These are phyloP conservation scores for Agrocybe chaxingu DNA, from an alignment of 768 basidiomycete species.

Conservation along the genomic window DNA sequence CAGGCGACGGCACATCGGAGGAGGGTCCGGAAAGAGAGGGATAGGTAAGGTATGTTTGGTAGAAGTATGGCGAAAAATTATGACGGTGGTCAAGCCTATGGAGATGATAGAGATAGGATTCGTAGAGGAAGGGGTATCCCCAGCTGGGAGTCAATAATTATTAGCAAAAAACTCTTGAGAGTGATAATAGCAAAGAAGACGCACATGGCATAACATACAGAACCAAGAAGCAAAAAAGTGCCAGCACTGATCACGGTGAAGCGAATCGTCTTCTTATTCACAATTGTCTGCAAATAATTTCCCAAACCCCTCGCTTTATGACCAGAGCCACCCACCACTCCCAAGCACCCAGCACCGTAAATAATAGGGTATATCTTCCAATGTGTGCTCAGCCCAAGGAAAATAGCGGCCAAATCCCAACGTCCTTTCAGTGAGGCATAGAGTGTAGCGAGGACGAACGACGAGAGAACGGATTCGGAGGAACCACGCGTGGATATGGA, in stretches of 20 bases:
- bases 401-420: conserved; percentile 66
- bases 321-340: conserved; percentile 36
- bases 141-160: conserved; percentile 51
- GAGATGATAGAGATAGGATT: conserved; percentile 92
- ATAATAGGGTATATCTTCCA: conserved; percentile 98
- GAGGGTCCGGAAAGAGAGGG: conserved; percentile 33
- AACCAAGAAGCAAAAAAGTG: conserved; percentile 64
- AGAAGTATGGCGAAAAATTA: conserved; percentile 98
- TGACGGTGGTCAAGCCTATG: conserved; percentile 93
- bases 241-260: conserved; percentile 70
- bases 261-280: conserved; percentile 50
- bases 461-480: conserved; percentile 83
- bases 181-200: conserved; percentile 1
- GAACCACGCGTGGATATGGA: conserved; percentile 97
- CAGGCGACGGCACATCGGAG: conserved; percentile 23
- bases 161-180: not conserved
- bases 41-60: conserved; percentile 87
- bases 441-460: conserved; percentile 72
- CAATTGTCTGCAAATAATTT: conserved; percentile 34
- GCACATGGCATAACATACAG: conserved; percentile 61
- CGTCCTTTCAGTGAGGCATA: conserved; percentile 52
- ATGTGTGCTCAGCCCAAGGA: conserved; percentile 82
- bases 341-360: conserved; percentile 78
- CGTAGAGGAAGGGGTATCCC: conserved; percentile 89
- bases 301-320: conserved; percentile 13